These are phyloP conservation scores for Gossypium australe DNA, from an alignment of 345 rosid genomes.

Conservation along the genomic window DNA sequence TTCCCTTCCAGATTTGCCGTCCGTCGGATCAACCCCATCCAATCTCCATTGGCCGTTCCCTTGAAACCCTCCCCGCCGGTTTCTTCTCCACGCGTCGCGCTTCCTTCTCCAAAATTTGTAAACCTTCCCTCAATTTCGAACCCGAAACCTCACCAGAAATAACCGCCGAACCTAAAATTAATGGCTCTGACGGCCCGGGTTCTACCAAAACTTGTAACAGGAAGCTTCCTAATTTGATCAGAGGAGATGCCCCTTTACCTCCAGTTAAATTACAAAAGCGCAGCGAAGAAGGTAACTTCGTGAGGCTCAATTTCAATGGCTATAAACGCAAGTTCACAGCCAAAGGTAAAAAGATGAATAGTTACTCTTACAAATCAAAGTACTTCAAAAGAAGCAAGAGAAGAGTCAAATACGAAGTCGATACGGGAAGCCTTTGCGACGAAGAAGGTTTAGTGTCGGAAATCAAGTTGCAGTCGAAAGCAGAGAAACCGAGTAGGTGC, in stretches of 20 bases:
- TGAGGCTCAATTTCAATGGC: constrained; percentile 61
- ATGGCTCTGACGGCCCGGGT: background rate
- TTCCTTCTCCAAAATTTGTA: constrained; percentile 55
- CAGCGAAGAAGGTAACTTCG: constrained; percentile 79
- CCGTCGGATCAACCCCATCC: constrained; percentile 23
- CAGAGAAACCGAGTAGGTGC: constrained; percentile 12
- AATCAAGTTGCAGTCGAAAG: constrained; percentile 21
- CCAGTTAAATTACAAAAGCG: constrained; percentile 46
- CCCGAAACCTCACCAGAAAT: constrained; percentile 1
- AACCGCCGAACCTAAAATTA: background rate
- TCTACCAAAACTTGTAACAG: constrained; percentile 26
- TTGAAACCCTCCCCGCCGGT: constrained; percentile 47
- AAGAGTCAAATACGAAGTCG: constrained; percentile 26
- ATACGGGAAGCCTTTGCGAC: constrained; percentile 26
- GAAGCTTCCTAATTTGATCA: constrained; percentile 58
- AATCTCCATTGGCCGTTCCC: constrained; percentile 19
- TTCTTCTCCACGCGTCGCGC: constrained; percentile 48
- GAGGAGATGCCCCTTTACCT: constrained; percentile 29
- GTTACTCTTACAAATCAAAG: constrained; percentile 22
- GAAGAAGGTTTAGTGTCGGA: constrained; percentile 49
- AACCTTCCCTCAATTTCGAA: constrained; percentile 43
- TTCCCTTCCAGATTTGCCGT: constrained; percentile 62
- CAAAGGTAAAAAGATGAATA: constrained; percentile 34
- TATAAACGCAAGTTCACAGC: constrained; percentile 53
- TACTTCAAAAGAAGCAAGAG: constrained; percentile 45